A percentile compares a stretch with the other conserved stretches of the same genome.
phyloP scores from a whole-genome alignment of 2,329 filamentous ascomycete species.

The Furcasterigmium furcatum region DNA sequence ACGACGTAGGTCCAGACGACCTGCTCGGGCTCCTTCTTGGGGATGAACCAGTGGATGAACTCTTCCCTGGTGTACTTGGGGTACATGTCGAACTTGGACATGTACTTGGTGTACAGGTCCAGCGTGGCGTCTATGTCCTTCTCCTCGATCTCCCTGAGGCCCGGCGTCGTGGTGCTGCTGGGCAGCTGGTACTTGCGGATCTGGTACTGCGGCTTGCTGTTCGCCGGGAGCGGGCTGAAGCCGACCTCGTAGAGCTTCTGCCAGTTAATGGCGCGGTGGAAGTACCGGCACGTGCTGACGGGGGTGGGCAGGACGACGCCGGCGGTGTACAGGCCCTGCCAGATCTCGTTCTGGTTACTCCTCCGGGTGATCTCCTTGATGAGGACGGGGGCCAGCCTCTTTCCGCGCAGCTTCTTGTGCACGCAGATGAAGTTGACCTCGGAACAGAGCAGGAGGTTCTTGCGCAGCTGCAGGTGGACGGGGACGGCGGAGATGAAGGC shows the following conservation, averaged over 20 bases:
- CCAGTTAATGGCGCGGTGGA: slow-evolving; percentile 92
- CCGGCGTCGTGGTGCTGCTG: slow-evolving; percentile 66
- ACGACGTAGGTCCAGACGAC: slow-evolving; percentile 95
- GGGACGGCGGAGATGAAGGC: slow-evolving; percentile 96
- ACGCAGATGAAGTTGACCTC: slow-evolving; percentile 99
- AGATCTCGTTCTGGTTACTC: slow-evolving; percentile 82
- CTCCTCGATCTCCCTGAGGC: slow-evolving; percentile 75
- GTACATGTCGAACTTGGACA: slow-evolving; percentile 77
- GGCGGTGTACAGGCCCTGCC: slow-evolving; percentile 94
- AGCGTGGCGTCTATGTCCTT: slow-evolving; percentile 77
- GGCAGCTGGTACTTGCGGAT: slow-evolving; percentile 83
- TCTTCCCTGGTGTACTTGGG: slow-evolving; percentile 80
- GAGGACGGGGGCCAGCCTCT: slow-evolving; percentile 86
- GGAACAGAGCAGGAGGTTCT: slow-evolving; percentile 71
- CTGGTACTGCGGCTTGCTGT: slow-evolving; percentile 83
- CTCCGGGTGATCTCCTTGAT: slow-evolving; percentile 97
- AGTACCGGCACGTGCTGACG: slow-evolving; percentile 91
- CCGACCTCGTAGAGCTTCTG: slow-evolving; percentile 92
- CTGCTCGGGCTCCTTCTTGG: slow-evolving; percentile 70
- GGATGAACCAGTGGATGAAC: slow-evolving; percentile 82
- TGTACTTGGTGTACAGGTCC: slow-evolving; percentile 72
- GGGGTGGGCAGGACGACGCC: slow-evolving; percentile 89
- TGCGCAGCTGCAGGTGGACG: slow-evolving; percentile 74
- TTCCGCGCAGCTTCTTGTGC: slow-evolving; percentile 94
- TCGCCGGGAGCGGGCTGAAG: slow-evolving; percentile 82